A percentile compares a stretch with the other conserved stretches of the same genome.
phyloP scores from a whole-genome alignment of 1,139 yeast genomes.

The Blastobotrys apis region DNA sequence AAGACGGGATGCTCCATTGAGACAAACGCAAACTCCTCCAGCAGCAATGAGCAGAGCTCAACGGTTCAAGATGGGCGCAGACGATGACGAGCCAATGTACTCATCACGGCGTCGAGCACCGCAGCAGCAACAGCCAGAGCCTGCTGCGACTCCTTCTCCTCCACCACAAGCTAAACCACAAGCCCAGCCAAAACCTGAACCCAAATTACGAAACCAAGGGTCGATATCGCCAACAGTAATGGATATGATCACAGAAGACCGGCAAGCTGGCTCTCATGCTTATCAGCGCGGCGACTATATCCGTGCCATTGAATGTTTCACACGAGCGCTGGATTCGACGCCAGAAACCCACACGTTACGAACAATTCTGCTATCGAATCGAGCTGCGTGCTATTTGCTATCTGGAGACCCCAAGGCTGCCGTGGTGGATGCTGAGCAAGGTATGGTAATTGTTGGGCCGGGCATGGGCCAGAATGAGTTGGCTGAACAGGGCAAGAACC shows the following conservation, averaged over 20 bases:
- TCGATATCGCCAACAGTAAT: constrained; percentile 36
- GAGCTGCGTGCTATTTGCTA: constrained; percentile 65
- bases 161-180: constrained; percentile 18
- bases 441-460: constrained; percentile 53
- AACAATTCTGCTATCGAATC: constrained; percentile 68
- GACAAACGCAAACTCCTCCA: constrained; percentile 3
- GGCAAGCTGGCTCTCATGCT: constrained; percentile 56
- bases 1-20: neutral
- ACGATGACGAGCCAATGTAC: constrained; percentile 6
- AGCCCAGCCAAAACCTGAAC: constrained; percentile 23
- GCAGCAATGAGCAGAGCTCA: neutral
- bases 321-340: constrained; percentile 55
- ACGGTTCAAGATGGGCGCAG: constrained; percentile 1
- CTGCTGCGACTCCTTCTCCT: constrained; percentile 7
- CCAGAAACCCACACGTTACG: constrained; percentile 65
- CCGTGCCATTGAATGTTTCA: constrained; percentile 58
- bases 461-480: constrained; percentile 36
- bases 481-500: constrained; percentile 51
- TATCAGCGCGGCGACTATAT: constrained; percentile 81
- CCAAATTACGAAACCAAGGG: constrained; percentile 28
- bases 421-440: constrained; percentile 50
- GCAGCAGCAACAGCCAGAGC: constrained; percentile 1
- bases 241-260: constrained; percentile 53
- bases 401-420: constrained; percentile 72
- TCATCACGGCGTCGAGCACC: constrained; percentile 7